These are phyloP conservation scores for Phialophora expanda DNA, from an alignment of 2,329 filamentous ascomycete species.

Conservation along the genomic window DNA sequence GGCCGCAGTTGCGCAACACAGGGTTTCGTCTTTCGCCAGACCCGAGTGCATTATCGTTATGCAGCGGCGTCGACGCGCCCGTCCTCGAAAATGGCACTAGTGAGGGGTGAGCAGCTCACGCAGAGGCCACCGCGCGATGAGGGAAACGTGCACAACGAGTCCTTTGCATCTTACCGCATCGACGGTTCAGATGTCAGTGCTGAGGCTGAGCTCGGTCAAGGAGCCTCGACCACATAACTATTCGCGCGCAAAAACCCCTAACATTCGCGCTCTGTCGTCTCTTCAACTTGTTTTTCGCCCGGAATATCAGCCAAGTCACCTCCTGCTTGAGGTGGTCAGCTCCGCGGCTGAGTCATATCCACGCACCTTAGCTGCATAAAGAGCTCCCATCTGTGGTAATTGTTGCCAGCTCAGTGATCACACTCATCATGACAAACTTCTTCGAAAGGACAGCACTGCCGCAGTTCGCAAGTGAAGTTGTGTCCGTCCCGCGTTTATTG, in stretches of 20 bases:
- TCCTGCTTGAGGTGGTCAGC: constrained; percentile 5
- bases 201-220: neutral
- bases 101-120: neutral
- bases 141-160: neutral
- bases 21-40: neutral
- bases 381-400: neutral
- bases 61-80: neutral
- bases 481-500: neutral
- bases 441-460: neutral
- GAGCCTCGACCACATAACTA: neutral
- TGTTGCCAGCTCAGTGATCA: constrained; percentile 6
- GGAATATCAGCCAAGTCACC: neutral
- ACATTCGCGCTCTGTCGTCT: neutral
- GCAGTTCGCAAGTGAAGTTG: neutral
- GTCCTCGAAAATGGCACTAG: neutral
- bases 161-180: neutral
- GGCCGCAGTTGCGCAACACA: neutral
- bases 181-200: neutral
- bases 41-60: constrained; percentile 1
- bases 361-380: constrained; percentile 4
- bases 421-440: constrained; percentile 14
- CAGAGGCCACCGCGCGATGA: too few relatives aligned
- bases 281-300: neutral
- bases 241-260: neutral
- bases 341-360: constrained; percentile 3